Conservation (phyloP, 2,329 filamentous ascomycete species). For the Colletotrichum kahawae region DNA sequence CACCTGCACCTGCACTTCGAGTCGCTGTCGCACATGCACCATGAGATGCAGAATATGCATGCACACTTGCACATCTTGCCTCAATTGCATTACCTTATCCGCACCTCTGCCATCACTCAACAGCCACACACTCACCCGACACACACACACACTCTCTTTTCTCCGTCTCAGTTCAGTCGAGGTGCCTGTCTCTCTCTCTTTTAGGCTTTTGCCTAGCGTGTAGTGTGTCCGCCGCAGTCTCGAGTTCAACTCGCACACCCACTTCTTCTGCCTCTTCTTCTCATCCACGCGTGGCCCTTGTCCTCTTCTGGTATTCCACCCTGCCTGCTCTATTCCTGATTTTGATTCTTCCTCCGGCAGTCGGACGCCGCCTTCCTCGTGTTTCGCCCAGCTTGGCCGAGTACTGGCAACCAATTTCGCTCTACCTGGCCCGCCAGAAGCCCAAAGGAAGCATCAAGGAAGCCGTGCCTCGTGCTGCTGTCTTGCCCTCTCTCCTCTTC, state of each 20-base stretch:
- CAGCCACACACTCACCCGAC: background rate
- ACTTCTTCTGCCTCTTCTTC: background rate
- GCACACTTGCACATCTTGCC: conserved; percentile 7
- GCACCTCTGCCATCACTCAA: background rate
- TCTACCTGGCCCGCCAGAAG: background rate
- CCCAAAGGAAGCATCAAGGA: conserved; percentile 3
- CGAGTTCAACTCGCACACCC: background rate
- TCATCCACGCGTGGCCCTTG: conserved; percentile 2
- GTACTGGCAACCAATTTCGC: conserved; percentile 11
- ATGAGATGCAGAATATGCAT: conserved; percentile 3
- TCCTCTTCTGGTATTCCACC: background rate
- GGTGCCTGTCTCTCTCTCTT: background rate
- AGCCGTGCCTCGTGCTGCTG: background rate
- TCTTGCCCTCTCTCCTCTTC: background rate
- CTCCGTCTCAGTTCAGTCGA: background rate
- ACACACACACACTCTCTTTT: no score
- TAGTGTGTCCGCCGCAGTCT: background rate
- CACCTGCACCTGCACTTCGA: background rate
- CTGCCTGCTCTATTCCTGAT: conserved; percentile 17
- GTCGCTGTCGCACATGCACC: background rate
- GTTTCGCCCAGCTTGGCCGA: conserved; percentile 12
- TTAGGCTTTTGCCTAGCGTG: background rate
- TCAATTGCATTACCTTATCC: background rate
- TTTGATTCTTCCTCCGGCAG: conserved; percentile 17
- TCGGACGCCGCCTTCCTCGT: conserved; percentile 7